These are phyloP conservation scores for Mycena metata DNA, from an alignment of 768 basidiomycete species.

Conservation along the genomic window DNA sequence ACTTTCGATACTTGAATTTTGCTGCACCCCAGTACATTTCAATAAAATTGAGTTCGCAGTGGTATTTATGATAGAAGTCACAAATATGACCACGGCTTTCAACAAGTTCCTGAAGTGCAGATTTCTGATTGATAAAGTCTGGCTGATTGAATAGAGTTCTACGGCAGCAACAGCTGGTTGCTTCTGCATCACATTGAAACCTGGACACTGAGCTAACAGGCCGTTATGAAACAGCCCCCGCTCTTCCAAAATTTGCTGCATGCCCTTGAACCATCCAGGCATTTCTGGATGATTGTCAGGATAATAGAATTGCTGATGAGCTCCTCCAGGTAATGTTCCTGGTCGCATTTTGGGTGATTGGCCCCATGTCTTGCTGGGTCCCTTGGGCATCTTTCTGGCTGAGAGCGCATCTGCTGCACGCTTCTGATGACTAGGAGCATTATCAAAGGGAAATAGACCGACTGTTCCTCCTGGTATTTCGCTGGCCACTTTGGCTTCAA, in stretches of 20 bases:
- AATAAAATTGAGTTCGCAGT: too few species aligned
- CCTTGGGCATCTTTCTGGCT: conserved; percentile 47
- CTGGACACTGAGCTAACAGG: neutral
- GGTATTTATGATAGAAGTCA: neutral
- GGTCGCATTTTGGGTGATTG: conserved; percentile 42
- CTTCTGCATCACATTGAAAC: neutral
- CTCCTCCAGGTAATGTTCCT: conserved; percentile 36
- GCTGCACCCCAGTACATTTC: neutral
- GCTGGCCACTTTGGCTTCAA: too few species aligned
- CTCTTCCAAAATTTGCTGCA: neutral
- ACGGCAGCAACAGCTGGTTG: neutral
- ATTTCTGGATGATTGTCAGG: conserved; percentile 42
- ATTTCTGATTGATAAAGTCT: too few species aligned
- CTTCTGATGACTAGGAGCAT: conserved; percentile 45
- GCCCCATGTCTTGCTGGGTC: conserved; percentile 23
- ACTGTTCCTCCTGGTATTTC: conserved; percentile 16
- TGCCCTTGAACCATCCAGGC: neutral
- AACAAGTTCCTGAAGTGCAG: neutral
- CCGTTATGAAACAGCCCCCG: neutral
- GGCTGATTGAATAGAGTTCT: neutral
- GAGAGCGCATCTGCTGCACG: conserved; percentile 45
- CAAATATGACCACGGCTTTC: neutral
- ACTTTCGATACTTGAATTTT: neutral
- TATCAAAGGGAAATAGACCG: conserved; percentile 39
- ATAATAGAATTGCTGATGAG: conserved; percentile 50